A percentile compares a stretch with the other conserved stretches of the same genome.
Conservation (phyloP, 2,329 filamentous ascomycete genomes). For the Stagonosporopsis rhizophila region DNA sequence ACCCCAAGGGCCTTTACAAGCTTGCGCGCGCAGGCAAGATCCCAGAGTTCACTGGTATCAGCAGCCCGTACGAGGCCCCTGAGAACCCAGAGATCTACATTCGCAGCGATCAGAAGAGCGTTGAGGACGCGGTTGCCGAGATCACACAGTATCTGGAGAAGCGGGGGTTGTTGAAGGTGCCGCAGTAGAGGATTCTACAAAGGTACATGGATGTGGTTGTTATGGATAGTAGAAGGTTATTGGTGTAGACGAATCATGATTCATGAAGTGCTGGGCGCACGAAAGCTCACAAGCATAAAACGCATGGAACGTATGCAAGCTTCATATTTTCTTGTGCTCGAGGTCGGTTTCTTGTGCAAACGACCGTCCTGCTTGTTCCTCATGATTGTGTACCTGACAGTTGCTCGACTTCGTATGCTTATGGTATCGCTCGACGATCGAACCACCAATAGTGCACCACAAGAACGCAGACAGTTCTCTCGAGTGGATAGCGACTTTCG, state of each 20-base stretch:
- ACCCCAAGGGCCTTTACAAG: conserved; percentile 98
- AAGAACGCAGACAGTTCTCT: not conserved
- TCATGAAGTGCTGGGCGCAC: not conserved
- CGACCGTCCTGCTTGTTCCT: not conserved
- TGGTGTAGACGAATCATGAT: not conserved
- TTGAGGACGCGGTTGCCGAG: conserved; percentile 86
- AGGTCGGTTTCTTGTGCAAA: not conserved
- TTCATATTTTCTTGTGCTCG: not conserved
- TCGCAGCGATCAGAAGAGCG: conserved; percentile 78
- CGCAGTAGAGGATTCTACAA: conserved; percentile 9
- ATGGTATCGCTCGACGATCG: not conserved
- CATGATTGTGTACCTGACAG: not conserved
- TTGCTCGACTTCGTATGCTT: too few species aligned
- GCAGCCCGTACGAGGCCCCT: conserved; percentile 92
- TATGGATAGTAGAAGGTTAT: not conserved
- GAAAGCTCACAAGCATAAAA: not conserved
- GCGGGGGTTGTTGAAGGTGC: conserved; percentile 65
- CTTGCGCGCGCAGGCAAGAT: conserved; percentile 93
- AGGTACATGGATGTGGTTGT: not conserved
- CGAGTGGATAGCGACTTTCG: not conserved
- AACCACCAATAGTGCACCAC: too few species aligned
- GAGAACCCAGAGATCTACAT: conserved; percentile 86
- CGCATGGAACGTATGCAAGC: too few species aligned
- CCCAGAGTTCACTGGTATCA: conserved; percentile 96
- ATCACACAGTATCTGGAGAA: conserved; percentile 81